Evolutionary conservation across 2,329 filamentous ascomycete genomes (phyloP).

Genomic region (Alternaria viburni): DNA sequence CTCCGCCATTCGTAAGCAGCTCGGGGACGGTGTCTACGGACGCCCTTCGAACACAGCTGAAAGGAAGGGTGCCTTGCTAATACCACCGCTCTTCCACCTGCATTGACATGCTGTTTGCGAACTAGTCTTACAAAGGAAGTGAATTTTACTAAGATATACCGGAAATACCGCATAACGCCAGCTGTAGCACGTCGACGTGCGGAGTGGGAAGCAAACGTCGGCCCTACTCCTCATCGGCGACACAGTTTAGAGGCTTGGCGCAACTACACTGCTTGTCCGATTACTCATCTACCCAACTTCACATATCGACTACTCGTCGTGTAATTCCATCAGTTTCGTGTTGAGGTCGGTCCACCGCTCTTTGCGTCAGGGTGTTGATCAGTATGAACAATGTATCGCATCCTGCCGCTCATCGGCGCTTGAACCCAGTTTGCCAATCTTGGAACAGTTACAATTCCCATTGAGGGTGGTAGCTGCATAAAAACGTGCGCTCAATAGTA

Average conservation of each 20-base stretch:
- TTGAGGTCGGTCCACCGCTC: not conserved
- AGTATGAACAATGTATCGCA: not conserved
- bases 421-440: not conserved
- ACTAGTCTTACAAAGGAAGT: not conserved
- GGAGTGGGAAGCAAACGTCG: not conserved
- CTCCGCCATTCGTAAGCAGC: not conserved
- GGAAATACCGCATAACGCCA: not conserved
- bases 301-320: not conserved
- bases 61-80: not conserved
- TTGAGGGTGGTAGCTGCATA: not conserved
- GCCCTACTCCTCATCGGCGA: not conserved
- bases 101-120: not conserved
- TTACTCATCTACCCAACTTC: not conserved
- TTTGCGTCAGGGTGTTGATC: not conserved
- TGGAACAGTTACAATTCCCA: not conserved
- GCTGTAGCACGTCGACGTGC: not conserved
- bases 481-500: not conserved
- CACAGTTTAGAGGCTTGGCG: not conserved
- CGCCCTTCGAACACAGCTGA: not conserved
- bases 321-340: not conserved
- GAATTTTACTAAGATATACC: not conserved
- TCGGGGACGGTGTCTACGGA: not conserved
- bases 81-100: not conserved
- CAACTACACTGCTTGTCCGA: not conserved
- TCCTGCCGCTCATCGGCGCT: not conserved